Base-by-base conservation (phyloP, 345 rosid genomes). In the Eucalyptus pauciflora region DNA sequence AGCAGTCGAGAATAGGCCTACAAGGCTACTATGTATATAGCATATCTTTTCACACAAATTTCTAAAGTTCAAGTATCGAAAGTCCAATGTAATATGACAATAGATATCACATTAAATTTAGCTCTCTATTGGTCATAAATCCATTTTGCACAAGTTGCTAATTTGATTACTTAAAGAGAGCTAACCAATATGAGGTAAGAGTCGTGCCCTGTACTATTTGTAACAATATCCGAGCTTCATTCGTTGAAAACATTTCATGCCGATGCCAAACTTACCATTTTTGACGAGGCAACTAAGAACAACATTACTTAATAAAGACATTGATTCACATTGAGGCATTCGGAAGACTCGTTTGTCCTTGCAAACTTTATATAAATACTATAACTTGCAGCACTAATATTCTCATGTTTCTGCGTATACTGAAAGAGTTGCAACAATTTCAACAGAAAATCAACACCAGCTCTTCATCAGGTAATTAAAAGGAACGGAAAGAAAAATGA, bases 221-320 rank as follows among this genome's bases (percentile, higher is more conserved):
- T 95, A 80, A 97, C 89, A 24, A 92, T 90, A 94, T 97, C 98
- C 45, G 95, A 98, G 97, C 97, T 96, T 96, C 99, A 96, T 96
- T 93, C 96, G 92, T 92, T 94, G 95, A 93, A 97, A 97, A 92
- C 94, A 87, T 88, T 93, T 93, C 88, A 96, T 86, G 91, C 95
- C 60, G 88, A 92, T 92, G 67, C 94, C 93, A 46, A 94, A 92
- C 92, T 94, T 97, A 67, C 96, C 96, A 93, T 92, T 96, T 93
- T 89, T 95, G n/a, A 95, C 94, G n/a, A 97, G 90, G 92, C 97
- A 96, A 91, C 94, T 93, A 89, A 97, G 96, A 50, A 50, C 0
- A 50, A 0, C 52, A 50, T 1, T 50, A 50, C 52, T 15, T 50
- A 15, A 50, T 50, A 50, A 50, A 50, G 52, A 50, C 52, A 92